Evolutionary conservation across 495 filamentous ascomycete species (phyloP).

Genomic region (Rhypophila decipiens): DNA sequence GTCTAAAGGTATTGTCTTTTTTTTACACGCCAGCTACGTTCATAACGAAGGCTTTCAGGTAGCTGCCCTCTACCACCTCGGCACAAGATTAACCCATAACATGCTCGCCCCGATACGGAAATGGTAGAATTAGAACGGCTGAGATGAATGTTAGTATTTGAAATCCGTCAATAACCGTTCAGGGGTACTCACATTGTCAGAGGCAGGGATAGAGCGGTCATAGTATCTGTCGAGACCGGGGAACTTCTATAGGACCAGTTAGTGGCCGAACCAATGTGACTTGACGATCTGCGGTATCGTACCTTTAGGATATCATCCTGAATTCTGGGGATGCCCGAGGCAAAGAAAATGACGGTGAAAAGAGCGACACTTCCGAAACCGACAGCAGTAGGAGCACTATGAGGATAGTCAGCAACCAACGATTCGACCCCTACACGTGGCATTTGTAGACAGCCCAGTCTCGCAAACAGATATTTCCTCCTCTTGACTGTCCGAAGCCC

Average conservation of each 20-base stretch:
- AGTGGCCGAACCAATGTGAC: slow-evolving; percentile 2
- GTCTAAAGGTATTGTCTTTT: too few species aligned
- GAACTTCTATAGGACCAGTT: slow-evolving; percentile 38
- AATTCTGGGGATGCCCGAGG: slow-evolving; percentile 53
- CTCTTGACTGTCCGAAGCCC: neutral
- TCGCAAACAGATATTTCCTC: neutral
- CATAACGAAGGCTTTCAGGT: too few species aligned
- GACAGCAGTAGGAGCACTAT: slow-evolving; percentile 39
- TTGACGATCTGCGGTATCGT: neutral
- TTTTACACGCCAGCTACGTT: too few species aligned
- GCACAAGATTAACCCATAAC: too few species aligned
- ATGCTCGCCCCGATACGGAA: too few species aligned
- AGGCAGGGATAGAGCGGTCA: slow-evolving; percentile 45
- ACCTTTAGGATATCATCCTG: slow-evolving; percentile 48
- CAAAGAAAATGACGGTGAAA: slow-evolving; percentile 52
- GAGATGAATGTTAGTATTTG: neutral
- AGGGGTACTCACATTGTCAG: slow-evolving; percentile 47
- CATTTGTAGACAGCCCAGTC: too few species aligned
- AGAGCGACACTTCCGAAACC: slow-evolving; percentile 50
- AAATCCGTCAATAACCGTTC: neutral
- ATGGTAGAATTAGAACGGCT: slow-evolving; percentile 39
- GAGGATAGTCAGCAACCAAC: neutral
- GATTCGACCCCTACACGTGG: too few species aligned
- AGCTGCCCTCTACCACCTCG: too few species aligned
- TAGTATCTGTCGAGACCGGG: slow-evolving; percentile 46